Percentiles rank a stretch among this genome's conserved stretches.
Evolutionary conservation across 345 rosid species (phyloP).

Genomic region (Eucalyptus guilfoylei): DNA sequence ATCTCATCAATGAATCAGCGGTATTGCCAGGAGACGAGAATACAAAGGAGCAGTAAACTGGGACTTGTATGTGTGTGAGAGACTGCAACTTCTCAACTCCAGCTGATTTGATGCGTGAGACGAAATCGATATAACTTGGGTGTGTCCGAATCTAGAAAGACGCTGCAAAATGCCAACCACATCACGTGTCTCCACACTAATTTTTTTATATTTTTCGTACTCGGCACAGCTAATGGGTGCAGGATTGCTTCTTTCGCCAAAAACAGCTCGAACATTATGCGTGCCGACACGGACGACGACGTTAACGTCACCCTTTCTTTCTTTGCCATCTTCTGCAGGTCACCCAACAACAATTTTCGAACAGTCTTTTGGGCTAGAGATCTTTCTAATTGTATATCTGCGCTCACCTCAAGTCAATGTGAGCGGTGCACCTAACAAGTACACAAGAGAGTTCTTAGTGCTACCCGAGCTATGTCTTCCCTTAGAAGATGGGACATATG

Average conservation of each 20-base stretch:
- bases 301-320: background rate
- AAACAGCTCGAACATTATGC: background rate
- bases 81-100: background rate
- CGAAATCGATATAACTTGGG: background rate
- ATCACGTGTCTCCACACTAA: background rate
- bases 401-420: background rate
- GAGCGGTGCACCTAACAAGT: background rate
- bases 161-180: background rate
- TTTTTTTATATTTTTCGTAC: background rate
- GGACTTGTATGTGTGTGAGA: background rate
- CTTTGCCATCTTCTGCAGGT: background rate
- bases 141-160: background rate
- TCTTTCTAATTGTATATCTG: background rate
- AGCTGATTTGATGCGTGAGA: background rate
- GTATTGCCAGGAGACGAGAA: background rate
- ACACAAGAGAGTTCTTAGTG: background rate
- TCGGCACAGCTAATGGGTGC: background rate
- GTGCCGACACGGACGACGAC: background rate
- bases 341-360: background rate
- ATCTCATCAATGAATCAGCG: background rate
- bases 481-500: background rate
- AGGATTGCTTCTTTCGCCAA: background rate
- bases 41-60: background rate
- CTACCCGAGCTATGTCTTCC: background rate
- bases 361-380: background rate